These are phyloP conservation scores for Marchantia polymorpha DNA, from an alignment of 225 moss, liverwort and hornwort genomes.

Conservation along the genomic window DNA sequence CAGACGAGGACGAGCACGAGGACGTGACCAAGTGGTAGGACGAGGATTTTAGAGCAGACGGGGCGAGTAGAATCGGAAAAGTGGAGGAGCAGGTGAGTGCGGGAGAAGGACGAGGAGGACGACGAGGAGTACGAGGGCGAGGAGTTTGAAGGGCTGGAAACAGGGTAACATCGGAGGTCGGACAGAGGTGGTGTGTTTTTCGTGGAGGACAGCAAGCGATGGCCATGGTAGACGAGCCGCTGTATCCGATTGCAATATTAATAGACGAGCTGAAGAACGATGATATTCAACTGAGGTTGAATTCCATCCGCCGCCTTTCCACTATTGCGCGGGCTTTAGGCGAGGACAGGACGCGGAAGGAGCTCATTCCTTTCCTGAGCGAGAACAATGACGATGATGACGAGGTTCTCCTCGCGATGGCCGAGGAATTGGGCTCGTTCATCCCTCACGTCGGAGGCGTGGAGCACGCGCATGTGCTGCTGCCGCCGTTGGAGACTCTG, in stretches of 20 bases:
- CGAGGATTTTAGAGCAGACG: neutral
- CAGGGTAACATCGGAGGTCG: neutral
- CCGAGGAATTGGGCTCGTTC: slow-evolving; percentile 87
- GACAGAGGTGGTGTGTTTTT: neutral
- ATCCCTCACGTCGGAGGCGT: slow-evolving; percentile 85
- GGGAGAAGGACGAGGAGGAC: neutral
- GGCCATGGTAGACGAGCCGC: slow-evolving; percentile 96
- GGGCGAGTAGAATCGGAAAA: neutral
- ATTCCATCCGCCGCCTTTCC: slow-evolving; percentile 89
- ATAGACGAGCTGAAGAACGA: slow-evolving; percentile 98
- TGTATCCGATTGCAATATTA: slow-evolving; percentile 90
- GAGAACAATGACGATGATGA: slow-evolving; percentile 96
- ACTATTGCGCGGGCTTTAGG: slow-evolving; percentile 90
- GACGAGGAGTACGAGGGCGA: neutral
- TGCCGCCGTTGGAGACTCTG: slow-evolving; percentile 76
- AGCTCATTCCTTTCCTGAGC: slow-evolving; percentile 84
- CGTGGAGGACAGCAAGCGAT: slow-evolving; percentile 23
- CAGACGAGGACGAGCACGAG: neutral
- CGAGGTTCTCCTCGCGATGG: slow-evolving; percentile 92
- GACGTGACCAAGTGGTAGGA: no score
- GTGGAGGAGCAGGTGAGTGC: neutral
- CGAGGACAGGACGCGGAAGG: slow-evolving; percentile 92
- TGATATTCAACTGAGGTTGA: slow-evolving; percentile 88
- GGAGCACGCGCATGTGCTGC: slow-evolving; percentile 69
- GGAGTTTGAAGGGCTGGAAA: neutral